Percentiles rank a stretch among this genome's conserved stretches.
These are phyloP conservation scores for Paraconiothyrium brasiliense DNA, from an alignment of 2,329 filamentous ascomycete genomes.

Conservation along the genomic window DNA sequence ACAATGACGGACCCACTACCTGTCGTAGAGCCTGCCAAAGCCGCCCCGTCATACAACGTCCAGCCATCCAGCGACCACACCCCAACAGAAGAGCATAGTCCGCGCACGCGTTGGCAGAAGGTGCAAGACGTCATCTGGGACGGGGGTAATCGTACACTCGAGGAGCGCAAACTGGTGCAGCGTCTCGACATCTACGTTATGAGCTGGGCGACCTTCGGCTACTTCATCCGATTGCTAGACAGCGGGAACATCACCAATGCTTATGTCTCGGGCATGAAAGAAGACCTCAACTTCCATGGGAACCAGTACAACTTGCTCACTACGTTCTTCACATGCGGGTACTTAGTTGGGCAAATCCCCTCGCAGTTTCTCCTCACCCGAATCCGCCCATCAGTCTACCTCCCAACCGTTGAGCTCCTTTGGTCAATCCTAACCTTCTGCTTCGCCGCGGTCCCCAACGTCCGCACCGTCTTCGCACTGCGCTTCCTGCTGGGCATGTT, in stretches of 20 bases:
- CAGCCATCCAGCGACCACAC: background rate
- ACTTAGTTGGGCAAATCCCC: conserved; percentile 27
- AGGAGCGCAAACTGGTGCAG: conserved; percentile 29
- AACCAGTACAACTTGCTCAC: conserved; percentile 28
- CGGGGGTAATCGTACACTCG: conserved; percentile 20
- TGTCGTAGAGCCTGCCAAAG: background rate
- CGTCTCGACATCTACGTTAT: conserved; percentile 29
- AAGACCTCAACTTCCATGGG: conserved; percentile 28
- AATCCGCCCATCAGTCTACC: conserved; percentile 25
- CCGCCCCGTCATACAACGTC: background rate
- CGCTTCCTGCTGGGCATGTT: conserved; percentile 23
- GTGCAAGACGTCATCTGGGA: conserved; percentile 16
- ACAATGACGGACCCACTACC: conserved; percentile 3
- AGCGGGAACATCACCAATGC: conserved; percentile 27
- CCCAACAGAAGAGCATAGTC: background rate
- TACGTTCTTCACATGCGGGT: conserved; percentile 26
- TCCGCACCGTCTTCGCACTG: conserved; percentile 33
- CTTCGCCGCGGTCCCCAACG: conserved; percentile 20
- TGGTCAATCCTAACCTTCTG: conserved; percentile 28
- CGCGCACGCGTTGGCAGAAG: conserved; percentile 19
- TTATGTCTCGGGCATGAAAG: conserved; percentile 32
- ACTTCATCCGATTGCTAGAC: conserved; percentile 33
- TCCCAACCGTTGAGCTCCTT: conserved; percentile 24
- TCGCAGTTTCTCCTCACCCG: conserved; percentile 25
- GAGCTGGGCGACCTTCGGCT: conserved; percentile 26